These are phyloP conservation scores for Grigorovia transvaalensis DNA, from an alignment of 805 yeast genomes.

Conservation along the genomic window DNA sequence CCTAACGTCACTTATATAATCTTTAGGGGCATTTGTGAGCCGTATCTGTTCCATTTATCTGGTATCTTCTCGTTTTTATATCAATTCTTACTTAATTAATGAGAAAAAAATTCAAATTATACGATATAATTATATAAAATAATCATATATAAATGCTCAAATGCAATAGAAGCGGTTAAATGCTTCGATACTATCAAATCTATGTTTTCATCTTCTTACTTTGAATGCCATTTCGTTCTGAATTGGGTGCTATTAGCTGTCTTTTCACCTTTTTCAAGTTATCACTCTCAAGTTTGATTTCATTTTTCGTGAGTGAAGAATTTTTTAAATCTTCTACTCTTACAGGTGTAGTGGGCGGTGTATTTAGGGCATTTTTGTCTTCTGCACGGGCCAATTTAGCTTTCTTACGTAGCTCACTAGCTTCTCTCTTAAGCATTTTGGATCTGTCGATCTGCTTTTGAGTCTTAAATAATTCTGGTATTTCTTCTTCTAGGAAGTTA, in stretches of 20 bases:
- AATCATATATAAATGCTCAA: not conserved
- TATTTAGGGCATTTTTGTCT: conserved; percentile 7
- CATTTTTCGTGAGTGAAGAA: not conserved
- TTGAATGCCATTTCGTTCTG: not conserved
- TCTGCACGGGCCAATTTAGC: conserved; percentile 1
- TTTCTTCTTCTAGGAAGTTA: conserved; percentile 36
- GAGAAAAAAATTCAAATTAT: not conserved
- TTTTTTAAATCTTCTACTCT: conserved; percentile 2
- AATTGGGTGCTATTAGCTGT: conserved; percentile 5
- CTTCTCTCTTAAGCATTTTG: conserved; percentile 23
- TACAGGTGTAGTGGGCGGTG: conserved; percentile 28
- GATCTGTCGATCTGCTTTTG: conserved; percentile 32
- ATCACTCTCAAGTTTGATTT: not conserved
- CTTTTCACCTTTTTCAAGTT: conserved; percentile 9
- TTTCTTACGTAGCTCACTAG: conserved; percentile 23
- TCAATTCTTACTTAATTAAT: not conserved
- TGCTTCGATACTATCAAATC: not conserved
- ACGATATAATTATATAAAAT: not conserved
- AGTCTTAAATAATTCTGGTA: conserved; percentile 54
- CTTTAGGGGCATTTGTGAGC: conserved; percentile 11
- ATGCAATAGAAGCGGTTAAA: not conserved
- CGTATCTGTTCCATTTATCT: conserved; percentile 2
- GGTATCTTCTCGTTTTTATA: not conserved
- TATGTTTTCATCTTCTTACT: not conserved
- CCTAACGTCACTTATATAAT: conserved; percentile 21